Percentiles rank a stretch among this genome's conserved stretches.
Conservation (phyloP, 208 protist genomes). For the Acanthamoeba royreba region DNA sequence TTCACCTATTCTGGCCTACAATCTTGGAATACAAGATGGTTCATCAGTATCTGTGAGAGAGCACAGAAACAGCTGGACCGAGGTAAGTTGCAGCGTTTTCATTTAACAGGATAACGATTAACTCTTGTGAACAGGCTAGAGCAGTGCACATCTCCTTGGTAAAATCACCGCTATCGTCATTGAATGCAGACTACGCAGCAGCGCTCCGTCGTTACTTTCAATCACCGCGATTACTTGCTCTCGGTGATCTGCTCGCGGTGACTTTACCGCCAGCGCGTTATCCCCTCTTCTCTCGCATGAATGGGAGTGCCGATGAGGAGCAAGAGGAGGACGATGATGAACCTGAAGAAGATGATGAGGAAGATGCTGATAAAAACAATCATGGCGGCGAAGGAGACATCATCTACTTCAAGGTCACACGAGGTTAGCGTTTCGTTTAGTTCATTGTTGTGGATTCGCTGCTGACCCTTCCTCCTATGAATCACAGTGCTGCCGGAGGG, state of each 20-base stretch:
- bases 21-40: neutral
- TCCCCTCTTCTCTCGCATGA: neutral
- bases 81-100: too few species aligned
- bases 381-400: neutral
- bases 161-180: neutral
- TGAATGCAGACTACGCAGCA: neutral
- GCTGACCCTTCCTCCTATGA: too few species aligned
- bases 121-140: neutral
- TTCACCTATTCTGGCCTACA: neutral
- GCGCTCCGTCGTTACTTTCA: constrained; percentile 4
- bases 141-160: neutral
- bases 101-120: neutral
- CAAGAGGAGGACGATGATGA: constrained; percentile 5
- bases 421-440: too few species aligned
- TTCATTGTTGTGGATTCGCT: too few species aligned
- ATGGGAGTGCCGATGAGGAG: neutral
- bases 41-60: neutral
- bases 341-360: neutral
- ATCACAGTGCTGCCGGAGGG: neutral
- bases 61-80: neutral
- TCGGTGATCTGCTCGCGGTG: constrained; percentile 28
- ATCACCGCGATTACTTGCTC: neutral
- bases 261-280: neutral
- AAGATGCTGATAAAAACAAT: neutral
- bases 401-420: constrained; percentile 35